phyloP scores from a whole-genome alignment of 2,329 filamentous ascomycete genomes.

The Sordariomycetes sp. region DNA sequence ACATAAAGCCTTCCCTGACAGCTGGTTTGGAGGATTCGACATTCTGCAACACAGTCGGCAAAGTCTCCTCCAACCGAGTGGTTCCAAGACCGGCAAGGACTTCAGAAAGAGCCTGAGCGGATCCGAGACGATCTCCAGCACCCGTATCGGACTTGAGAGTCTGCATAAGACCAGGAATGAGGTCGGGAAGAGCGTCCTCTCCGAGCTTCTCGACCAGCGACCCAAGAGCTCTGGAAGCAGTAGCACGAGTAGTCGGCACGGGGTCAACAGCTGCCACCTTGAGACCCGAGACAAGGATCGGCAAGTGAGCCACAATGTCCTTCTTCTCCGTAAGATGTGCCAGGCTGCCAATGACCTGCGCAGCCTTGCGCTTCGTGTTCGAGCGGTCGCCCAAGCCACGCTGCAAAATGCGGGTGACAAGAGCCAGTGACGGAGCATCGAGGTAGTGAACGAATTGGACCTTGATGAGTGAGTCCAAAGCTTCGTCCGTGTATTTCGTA shows the following conservation, averaged over 20 bases:
- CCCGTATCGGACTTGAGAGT: conserved; percentile 96
- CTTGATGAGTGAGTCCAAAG: conserved; percentile 88
- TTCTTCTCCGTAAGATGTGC: conserved; percentile 95
- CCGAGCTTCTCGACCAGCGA: conserved; percentile 97
- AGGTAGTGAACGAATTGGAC: conserved; percentile 98
- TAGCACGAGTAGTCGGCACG: conserved; percentile 91
- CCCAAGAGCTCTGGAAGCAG: conserved; percentile 88
- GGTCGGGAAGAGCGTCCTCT: conserved; percentile 91
- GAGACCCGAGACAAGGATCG: conserved; percentile 83
- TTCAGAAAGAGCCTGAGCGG: conserved; percentile 91
- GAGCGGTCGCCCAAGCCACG: conserved; percentile 86
- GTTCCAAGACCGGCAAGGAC: conserved; percentile 93
- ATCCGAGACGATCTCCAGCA: conserved; percentile 90
- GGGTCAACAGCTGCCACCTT: conserved; percentile 88
- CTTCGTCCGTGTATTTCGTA: conserved; percentile 93
- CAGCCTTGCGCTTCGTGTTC: conserved; percentile 89
- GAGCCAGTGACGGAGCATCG: conserved; percentile 89
- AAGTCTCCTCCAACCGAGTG: conserved; percentile 82
- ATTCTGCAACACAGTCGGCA: conserved; percentile 94
- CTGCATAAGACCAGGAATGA: conserved; percentile 95
- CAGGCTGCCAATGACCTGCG: conserved; percentile 95
- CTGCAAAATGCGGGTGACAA: conserved; percentile 92
- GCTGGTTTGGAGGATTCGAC: conserved; percentile 83
- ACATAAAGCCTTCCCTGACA: conserved; percentile 98
- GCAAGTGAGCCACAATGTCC: conserved; percentile 83